Conservation (phyloP, 208 protist species). For the Trypanosoma scelopori region DNA sequence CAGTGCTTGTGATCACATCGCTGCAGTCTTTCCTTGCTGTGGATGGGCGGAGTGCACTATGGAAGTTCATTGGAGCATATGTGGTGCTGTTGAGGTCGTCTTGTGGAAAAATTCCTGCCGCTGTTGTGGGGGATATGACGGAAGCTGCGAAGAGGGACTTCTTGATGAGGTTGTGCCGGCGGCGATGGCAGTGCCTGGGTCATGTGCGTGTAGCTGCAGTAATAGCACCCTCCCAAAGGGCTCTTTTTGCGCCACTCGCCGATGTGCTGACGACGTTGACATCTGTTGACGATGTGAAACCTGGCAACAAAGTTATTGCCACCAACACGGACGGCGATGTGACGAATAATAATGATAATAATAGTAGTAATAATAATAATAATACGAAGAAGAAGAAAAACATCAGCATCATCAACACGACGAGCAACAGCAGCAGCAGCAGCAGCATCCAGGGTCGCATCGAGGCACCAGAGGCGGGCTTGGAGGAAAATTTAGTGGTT, state of each 20-base stretch:
- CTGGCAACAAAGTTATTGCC: not conserved
- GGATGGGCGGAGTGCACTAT: conserved; percentile 65
- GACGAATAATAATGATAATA: conserved; percentile 5
- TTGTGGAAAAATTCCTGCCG: not conserved
- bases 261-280: conserved; percentile 25
- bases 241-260: conserved; percentile 16
- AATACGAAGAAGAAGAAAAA: too few relatives aligned
- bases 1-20: conserved; percentile 45
- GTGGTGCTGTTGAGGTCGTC: conserved; percentile 27
- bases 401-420: too few relatives aligned
- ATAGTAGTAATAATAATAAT: not conserved
- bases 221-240: conserved; percentile 23
- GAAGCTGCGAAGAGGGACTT: conserved; percentile 13
- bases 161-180: conserved; percentile 31
- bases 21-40: conserved; percentile 43
- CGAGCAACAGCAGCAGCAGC: not conserved
- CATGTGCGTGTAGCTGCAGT: conserved; percentile 44
- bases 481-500: not conserved
- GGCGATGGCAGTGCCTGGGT: conserved; percentile 62
- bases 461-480: too few relatives aligned
- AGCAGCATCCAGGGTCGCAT: not conserved
- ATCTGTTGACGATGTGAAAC: conserved; percentile 13
- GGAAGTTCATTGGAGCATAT: conserved; percentile 66
- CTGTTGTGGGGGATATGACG: conserved; percentile 6
- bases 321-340: not conserved